These are phyloP conservation scores for Microascus cirrosus DNA, from an alignment of 2,329 filamentous ascomycete genomes.

Conservation along the genomic window DNA sequence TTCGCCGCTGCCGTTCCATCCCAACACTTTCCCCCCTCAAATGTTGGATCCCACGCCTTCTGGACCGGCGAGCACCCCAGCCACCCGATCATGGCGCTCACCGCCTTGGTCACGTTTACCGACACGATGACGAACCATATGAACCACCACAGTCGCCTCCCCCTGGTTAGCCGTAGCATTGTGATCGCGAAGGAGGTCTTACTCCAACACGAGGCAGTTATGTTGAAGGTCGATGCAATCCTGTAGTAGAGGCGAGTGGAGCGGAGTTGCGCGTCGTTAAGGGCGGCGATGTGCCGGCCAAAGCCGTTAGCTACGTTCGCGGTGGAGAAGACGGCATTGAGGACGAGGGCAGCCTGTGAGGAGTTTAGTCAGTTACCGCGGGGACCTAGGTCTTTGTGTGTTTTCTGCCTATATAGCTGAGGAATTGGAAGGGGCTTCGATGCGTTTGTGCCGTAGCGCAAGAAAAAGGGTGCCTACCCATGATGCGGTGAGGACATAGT, in stretches of 20 bases:
- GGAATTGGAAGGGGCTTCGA: background rate
- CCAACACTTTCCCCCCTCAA: conserved; percentile 19
- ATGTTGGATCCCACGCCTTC: conserved; percentile 2
- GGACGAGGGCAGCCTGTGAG: too few species aligned
- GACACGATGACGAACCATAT: conserved; percentile 20
- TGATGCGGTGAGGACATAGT: conserved; percentile 13
- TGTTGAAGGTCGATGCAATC: background rate
- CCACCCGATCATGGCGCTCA: conserved; percentile 7
- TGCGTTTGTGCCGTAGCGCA: too few species aligned
- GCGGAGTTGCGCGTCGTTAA: too few species aligned
- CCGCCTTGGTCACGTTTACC: conserved; percentile 13
- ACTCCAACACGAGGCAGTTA: conserved; percentile 20
- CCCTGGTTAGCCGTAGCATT: conserved; percentile 14
- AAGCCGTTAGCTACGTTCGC: too few species aligned
- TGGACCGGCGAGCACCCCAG: background rate
- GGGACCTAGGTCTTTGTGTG: background rate
- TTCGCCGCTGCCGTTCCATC: background rate
- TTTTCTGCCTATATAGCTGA: background rate
- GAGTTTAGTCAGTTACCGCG: too few species aligned
- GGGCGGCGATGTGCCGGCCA: too few species aligned
- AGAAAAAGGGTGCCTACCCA: conserved; percentile 12
- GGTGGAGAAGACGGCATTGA: too few species aligned
- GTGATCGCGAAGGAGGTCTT: conserved; percentile 27
- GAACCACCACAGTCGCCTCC: conserved; percentile 14
- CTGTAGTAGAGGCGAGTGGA: too few species aligned